Conservation (phyloP, 1,284 basidiomycete genomes). For the Phlebopus sp. region DNA sequence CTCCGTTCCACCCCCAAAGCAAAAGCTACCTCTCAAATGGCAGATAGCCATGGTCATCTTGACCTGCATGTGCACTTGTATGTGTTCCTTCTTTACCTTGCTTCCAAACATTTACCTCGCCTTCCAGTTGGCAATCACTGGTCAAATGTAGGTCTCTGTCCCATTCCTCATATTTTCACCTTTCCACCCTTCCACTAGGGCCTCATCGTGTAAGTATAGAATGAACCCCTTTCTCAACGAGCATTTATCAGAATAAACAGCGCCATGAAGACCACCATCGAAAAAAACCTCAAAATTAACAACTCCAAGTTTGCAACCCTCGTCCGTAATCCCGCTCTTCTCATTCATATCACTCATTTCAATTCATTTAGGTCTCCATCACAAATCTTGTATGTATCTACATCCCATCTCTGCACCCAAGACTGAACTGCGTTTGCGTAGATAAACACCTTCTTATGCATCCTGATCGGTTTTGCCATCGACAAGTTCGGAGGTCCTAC, state of each 20-base stretch:
- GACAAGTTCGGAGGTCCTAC: conserved; percentile 43
- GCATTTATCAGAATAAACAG: conserved; percentile 16
- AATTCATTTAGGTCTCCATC: conserved; percentile 33
- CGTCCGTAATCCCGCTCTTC: conserved; percentile 16
- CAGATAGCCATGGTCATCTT: conserved; percentile 26
- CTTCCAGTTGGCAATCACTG: conserved; percentile 44
- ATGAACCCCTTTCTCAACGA: not conserved
- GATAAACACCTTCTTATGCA: conserved; percentile 45
- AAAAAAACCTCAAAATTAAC: conserved; percentile 43
- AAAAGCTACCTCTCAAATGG: conserved; percentile 27
- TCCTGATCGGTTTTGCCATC: conserved; percentile 41
- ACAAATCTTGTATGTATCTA: conserved; percentile 39
- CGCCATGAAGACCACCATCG: conserved; percentile 44
- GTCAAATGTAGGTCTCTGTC: conserved; percentile 39
- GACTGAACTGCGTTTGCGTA: conserved; percentile 8
- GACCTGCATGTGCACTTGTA: conserved; percentile 35
- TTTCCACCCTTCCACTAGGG: conserved; percentile 28
- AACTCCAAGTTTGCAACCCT: conserved; percentile 46
- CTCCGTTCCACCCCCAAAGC: conserved; percentile 4
- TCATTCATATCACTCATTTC: not conserved
- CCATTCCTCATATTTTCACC: not conserved
- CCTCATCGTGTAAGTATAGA: conserved; percentile 36
- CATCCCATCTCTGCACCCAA: not conserved
- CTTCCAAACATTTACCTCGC: not conserved
- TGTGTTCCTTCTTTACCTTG: conserved; percentile 1